Evolutionary conservation across 352 stramenopile genomes (phyloP).

Genomic region (Phytophthora constricta): DNA sequence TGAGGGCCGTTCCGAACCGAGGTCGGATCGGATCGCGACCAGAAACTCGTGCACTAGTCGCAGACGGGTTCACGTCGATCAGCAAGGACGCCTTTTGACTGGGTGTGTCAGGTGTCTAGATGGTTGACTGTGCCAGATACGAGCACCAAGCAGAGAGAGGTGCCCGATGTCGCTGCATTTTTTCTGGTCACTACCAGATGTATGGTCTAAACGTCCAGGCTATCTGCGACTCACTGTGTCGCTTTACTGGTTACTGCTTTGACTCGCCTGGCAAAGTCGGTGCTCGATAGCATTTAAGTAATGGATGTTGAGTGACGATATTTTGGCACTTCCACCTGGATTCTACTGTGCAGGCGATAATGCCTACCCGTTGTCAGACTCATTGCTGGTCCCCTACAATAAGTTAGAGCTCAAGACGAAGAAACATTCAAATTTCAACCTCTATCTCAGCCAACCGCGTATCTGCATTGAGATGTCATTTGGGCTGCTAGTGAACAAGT

Average conservation of each 20-base stretch:
- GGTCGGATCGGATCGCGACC: too few relatives aligned
- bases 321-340: conserved; percentile 1
- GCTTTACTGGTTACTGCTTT: too few relatives aligned
- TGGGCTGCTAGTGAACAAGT: too few relatives aligned
- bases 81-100: neutral
- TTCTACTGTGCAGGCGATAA: conserved; percentile 16
- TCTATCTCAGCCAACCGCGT: neutral
- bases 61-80: neutral
- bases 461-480: conserved; percentile 16
- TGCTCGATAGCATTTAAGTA: conserved; percentile 14
- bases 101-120: neutral
- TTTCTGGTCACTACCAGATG: conserved; percentile 13
- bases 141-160: conserved; percentile 1
- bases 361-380: conserved; percentile 9
- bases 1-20: too few relatives aligned
- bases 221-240: conserved; percentile 12
- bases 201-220: conserved; percentile 20
- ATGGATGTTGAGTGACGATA: conserved; percentile 15
- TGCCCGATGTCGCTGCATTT: conserved; percentile 9
- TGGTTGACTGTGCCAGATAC: neutral
- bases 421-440: neutral
- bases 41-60: too few relatives aligned
- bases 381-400: conserved; percentile 12
- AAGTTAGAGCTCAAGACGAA: conserved; percentile 8
- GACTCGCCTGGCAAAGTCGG: too few relatives aligned